These are phyloP conservation scores for Leishmania aethiopica DNA, from an alignment of 208 protist genomes.

Conservation along the genomic window DNA sequence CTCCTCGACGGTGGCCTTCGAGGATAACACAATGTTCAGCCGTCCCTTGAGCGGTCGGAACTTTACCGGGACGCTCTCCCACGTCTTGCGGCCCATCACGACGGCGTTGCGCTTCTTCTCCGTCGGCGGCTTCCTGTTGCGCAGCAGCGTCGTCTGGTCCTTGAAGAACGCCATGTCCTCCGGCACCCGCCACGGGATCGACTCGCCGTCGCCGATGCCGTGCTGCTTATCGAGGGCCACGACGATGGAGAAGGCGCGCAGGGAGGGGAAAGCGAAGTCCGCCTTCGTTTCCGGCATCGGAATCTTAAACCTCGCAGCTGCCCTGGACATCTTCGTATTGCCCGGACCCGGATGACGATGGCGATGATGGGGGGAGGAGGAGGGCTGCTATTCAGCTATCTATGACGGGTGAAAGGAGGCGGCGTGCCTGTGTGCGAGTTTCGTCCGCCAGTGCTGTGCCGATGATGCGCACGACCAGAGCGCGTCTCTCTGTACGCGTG, in stretches of 20 bases:
- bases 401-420: neutral
- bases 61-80: slow-evolving; percentile 93
- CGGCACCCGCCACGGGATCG: slow-evolving; percentile 87
- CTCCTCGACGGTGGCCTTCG: slow-evolving; percentile 38
- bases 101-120: slow-evolving; percentile 89
- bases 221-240: slow-evolving; percentile 71
- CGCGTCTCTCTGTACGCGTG: too few species aligned
- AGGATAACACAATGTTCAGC: slow-evolving; percentile 93
- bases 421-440: neutral
- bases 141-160: slow-evolving; percentile 77
- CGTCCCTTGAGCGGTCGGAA: slow-evolving; percentile 91
- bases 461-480: neutral
- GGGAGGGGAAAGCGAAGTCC: slow-evolving; percentile 42
- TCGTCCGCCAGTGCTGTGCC: neutral
- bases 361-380: neutral
- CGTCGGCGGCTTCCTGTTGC: slow-evolving; percentile 55
- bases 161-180: slow-evolving; percentile 91
- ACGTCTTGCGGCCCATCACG: slow-evolving; percentile 98
- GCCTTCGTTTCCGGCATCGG: slow-evolving; percentile 62
- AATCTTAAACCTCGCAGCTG: slow-evolving; percentile 63
- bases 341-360: neutral
- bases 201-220: slow-evolving; percentile 83
- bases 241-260: slow-evolving; percentile 77
- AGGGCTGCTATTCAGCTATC: neutral
- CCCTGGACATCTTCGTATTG: neutral